phyloP scores from a whole-genome alignment of 345 rosid species.

The Aquilaria sinensis region DNA sequence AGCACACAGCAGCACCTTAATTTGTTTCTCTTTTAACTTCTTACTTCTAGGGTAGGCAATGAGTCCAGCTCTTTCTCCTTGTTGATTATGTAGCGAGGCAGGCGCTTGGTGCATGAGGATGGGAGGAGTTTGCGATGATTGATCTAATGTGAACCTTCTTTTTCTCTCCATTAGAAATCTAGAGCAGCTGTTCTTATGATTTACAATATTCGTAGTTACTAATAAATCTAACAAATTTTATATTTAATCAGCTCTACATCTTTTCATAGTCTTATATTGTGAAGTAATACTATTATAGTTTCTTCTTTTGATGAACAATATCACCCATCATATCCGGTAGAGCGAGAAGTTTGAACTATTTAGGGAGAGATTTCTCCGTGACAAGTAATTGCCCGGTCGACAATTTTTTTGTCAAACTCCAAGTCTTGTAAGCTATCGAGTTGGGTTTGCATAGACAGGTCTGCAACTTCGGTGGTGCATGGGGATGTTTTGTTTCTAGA shows the following conservation, averaged over 20 bases:
- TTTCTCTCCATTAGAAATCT: background rate
- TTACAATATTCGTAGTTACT: background rate
- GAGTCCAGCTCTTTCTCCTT: background rate
- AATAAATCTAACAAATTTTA: background rate
- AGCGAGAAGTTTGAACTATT: too few relatives aligned
- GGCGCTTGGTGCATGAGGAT: background rate
- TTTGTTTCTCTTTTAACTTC: background rate
- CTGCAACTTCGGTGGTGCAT: too few relatives aligned
- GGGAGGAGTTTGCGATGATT: constrained; percentile 1
- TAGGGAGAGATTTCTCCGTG: too few relatives aligned
- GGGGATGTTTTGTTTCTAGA: too few relatives aligned
- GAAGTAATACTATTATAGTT: constrained; percentile 2
- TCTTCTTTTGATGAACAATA: background rate
- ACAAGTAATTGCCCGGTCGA: too few relatives aligned
- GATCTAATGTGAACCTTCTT: constrained; percentile 1
- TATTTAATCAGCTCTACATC: constrained; percentile 12
- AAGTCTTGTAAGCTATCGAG: too few relatives aligned
- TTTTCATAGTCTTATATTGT: background rate
- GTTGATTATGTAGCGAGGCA: background rate
- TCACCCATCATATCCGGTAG: too few relatives aligned
- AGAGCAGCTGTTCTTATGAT: background rate
- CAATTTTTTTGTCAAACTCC: too few relatives aligned
- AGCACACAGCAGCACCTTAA: constrained; percentile 8
- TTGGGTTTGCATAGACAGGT: too few relatives aligned
- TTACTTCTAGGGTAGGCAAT: background rate